These are phyloP conservation scores for Epichloe typhina DNA, from an alignment of 2,329 filamentous ascomycete genomes.

Conservation along the genomic window DNA sequence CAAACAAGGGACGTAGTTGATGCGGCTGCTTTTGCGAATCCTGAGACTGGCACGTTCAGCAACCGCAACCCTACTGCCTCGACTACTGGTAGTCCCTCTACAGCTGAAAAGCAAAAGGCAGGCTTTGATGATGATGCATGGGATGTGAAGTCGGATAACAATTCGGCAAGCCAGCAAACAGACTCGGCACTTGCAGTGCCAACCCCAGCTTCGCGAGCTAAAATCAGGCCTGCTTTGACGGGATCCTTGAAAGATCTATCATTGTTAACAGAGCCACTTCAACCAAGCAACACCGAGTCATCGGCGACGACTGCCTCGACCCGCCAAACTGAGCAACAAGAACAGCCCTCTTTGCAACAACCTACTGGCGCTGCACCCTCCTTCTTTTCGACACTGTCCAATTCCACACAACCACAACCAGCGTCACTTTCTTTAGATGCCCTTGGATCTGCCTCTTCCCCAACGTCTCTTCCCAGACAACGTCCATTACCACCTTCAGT, in stretches of 20 bases:
- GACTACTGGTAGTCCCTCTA: slow-evolving; percentile 13
- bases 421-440: slow-evolving; percentile 1
- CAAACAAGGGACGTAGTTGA: slow-evolving; percentile 79
- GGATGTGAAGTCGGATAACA: slow-evolving; percentile 59
- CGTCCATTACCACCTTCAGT: slow-evolving; percentile 58
- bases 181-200: slow-evolving; percentile 12
- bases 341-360: slow-evolving; percentile 26
- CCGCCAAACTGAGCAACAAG: slow-evolving; percentile 12
- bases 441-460: slow-evolving; percentile 9
- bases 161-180: slow-evolving; percentile 42
- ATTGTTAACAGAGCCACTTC: slow-evolving; percentile 37
- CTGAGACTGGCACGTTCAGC: slow-evolving; percentile 21
- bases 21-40: slow-evolving; percentile 67
- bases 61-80: slow-evolving; percentile 12
- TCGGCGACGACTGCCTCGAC: slow-evolving; percentile 12
- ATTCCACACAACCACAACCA: slow-evolving; percentile 26
- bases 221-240: slow-evolving; percentile 4
- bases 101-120: slow-evolving; percentile 17
- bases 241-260: slow-evolving; percentile 53
- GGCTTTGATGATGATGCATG: slow-evolving; percentile 96
- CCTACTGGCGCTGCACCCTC: slow-evolving; percentile 42
- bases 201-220: slow-evolving; percentile 12
- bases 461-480: slow-evolving; percentile 36
- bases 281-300: slow-evolving; percentile 31
- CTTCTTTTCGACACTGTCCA: slow-evolving; percentile 37